A percentile compares a stretch with the other conserved stretches of the same genome.
phyloP scores from a whole-genome alignment of 345 rosid species.

The Syzygium jambos region DNA sequence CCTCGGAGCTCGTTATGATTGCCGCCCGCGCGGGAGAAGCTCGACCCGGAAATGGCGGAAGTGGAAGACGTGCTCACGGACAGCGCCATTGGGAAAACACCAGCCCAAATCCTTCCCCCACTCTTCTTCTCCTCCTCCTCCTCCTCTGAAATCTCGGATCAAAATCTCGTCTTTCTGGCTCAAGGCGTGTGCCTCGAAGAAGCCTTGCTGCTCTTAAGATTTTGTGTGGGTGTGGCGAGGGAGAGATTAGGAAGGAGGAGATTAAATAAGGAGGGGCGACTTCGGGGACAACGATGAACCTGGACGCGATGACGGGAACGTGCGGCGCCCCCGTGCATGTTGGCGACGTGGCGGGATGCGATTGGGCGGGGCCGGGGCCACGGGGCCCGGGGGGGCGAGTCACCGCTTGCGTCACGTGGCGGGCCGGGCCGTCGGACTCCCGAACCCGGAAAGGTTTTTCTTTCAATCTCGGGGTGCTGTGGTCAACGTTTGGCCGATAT shows the following conservation, averaged over 20 bases:
- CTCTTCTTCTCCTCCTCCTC: too few relatives aligned
- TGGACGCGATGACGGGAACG: constrained; percentile 1
- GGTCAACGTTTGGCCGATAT: background rate
- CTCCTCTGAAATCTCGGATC: background rate
- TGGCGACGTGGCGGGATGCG: constrained; percentile 12
- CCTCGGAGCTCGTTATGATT: constrained; percentile 8
- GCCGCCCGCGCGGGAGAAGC: background rate
- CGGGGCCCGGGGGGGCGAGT: background rate
- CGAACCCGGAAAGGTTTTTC: background rate
- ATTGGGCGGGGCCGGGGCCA: background rate
- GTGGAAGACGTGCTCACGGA: background rate
- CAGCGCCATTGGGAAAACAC: background rate
- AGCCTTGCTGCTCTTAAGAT: background rate
- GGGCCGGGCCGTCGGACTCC: background rate
- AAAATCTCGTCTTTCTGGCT: background rate
- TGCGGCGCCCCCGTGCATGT: background rate
- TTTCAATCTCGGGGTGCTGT: background rate
- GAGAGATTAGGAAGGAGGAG: background rate
- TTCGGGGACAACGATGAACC: background rate
- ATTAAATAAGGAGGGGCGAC: background rate
- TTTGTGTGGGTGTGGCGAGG: background rate
- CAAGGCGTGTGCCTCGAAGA: background rate
- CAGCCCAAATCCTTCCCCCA: background rate
- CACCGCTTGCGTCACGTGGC: constrained; percentile 40
- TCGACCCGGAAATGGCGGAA: constrained; percentile 3